phyloP scores from a whole-genome alignment of 768 basidiomycete genomes.

The Saitozyma podzolica region DNA sequence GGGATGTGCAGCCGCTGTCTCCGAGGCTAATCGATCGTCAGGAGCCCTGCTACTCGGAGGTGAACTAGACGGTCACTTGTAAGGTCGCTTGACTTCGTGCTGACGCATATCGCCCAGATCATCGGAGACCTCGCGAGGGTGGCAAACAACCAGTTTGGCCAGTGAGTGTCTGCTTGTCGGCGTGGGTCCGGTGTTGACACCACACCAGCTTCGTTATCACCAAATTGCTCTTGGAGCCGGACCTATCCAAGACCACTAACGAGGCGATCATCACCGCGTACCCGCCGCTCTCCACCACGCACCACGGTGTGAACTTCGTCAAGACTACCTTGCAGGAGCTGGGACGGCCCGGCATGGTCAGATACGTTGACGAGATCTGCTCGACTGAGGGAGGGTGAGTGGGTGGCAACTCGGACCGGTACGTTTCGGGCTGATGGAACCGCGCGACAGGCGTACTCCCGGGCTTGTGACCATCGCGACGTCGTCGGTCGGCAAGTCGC shows the following conservation, averaged over 20 bases:
- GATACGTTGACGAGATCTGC: conserved; percentile 45
- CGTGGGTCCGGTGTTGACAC: background rate
- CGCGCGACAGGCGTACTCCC: conserved; percentile 28
- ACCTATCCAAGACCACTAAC: conserved; percentile 26
- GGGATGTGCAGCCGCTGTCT: background rate
- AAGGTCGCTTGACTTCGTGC: too few species aligned
- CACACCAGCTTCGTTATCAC: conserved; percentile 44
- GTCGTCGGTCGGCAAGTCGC: conserved; percentile 40
- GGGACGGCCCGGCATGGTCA: conserved; percentile 29
- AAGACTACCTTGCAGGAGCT: conserved; percentile 37
- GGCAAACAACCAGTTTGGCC: conserved; percentile 49
- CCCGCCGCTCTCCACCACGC: conserved; percentile 43
- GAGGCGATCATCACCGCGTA: conserved; percentile 42
- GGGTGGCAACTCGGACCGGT: too few species aligned
- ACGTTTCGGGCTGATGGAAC: too few species aligned
- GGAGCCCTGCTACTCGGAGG: conserved; percentile 44
- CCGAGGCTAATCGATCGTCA: background rate
- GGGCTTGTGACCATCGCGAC: conserved; percentile 48
- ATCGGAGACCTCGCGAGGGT: conserved; percentile 37
- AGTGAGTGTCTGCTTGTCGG: conserved; percentile 28
- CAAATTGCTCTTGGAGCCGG: conserved; percentile 40
- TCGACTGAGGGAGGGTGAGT: conserved; percentile 37
- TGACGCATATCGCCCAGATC: conserved; percentile 25
- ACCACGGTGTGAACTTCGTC: conserved; percentile 49
- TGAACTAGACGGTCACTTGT: background rate